Evolutionary conservation across 108 stramenopile species (phyloP).

Genomic region (Cyclotella atomus): DNA sequence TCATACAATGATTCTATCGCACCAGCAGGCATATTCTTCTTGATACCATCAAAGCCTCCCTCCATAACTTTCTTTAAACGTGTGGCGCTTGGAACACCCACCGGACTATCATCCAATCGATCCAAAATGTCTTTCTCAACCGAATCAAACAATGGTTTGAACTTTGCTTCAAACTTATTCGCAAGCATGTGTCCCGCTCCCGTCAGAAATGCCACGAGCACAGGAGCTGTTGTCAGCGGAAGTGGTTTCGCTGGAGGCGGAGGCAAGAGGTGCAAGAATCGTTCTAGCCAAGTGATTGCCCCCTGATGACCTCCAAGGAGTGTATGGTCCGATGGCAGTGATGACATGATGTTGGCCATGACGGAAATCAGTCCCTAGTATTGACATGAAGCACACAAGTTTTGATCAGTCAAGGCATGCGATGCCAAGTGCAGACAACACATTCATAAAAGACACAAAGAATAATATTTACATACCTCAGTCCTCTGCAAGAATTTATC

Average conservation of each 20-base stretch:
- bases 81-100: conserved; percentile 78
- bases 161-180: conserved; percentile 59
- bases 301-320: conserved; percentile 77
- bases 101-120: conserved; percentile 74
- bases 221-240: conserved; percentile 80
- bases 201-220: conserved; percentile 83
- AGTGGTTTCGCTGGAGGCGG: conserved; percentile 61
- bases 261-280: conserved; percentile 76
- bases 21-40: conserved; percentile 58
- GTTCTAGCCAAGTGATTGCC: conserved; percentile 74
- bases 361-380: conserved; percentile 71
- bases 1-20: conserved; percentile 72
- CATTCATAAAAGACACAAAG: not conserved
- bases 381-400: not conserved
- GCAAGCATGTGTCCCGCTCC: conserved; percentile 89
- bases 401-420: no score
- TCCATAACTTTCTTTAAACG: conserved; percentile 72
- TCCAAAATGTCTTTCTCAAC: conserved; percentile 60
- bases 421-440: no score
- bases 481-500: conserved; percentile 79
- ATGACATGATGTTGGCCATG: conserved; percentile 81
- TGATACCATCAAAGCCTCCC: conserved; percentile 64
- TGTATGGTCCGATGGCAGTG: conserved; percentile 60
- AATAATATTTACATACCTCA: conserved; percentile 43
- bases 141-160: conserved; percentile 46